These are phyloP conservation scores for Corchorus olitorius DNA, from an alignment of 345 rosid genomes.

Conservation along the genomic window DNA sequence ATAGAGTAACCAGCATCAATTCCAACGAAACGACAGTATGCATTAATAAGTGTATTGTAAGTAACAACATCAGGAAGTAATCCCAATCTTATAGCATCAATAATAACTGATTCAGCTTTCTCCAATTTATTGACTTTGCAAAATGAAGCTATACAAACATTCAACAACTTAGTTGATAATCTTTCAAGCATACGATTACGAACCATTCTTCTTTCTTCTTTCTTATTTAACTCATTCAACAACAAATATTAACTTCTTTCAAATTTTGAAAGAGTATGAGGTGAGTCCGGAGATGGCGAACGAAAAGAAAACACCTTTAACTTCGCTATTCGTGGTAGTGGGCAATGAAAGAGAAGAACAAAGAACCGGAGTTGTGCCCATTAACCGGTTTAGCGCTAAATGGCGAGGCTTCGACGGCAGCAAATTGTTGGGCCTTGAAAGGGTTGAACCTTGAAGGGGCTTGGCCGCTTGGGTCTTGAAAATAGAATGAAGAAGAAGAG, in stretches of 20 bases:
- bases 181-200: constrained; percentile 5
- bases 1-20: constrained; percentile 61
- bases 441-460: too few species aligned
- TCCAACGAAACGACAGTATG: constrained; percentile 59
- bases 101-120: constrained; percentile 61
- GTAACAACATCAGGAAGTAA: constrained; percentile 85
- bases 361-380: too few species aligned
- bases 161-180: constrained; percentile 65
- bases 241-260: neutral
- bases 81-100: constrained; percentile 73
- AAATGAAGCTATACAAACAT: constrained; percentile 58
- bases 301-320: too few species aligned
- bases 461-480: too few species aligned
- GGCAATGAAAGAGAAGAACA: too few species aligned
- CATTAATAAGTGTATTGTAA: constrained; percentile 65
- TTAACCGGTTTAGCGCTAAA: too few species aligned
- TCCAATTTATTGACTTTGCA: constrained; percentile 55
- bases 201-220: constrained; percentile 24
- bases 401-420: too few species aligned
- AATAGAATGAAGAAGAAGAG: too few species aligned
- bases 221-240: neutral
- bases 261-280: neutral
- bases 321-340: too few species aligned
- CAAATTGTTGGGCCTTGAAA: too few species aligned
- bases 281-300: too few species aligned